Conservation (phyloP, 176 grass and related monocot genomes). For the Alloteropsis semialata region DNA sequence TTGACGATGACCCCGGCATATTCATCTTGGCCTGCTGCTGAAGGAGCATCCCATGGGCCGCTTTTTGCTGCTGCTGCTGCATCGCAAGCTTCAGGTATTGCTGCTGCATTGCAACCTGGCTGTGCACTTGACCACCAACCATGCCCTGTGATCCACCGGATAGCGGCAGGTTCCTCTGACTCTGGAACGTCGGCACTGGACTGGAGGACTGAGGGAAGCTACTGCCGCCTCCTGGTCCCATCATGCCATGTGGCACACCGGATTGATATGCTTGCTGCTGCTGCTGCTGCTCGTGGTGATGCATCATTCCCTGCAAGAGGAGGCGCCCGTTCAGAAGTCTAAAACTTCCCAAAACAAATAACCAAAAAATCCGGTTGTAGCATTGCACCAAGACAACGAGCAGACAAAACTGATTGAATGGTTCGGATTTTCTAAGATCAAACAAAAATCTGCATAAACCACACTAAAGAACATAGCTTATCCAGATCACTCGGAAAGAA, state of each 20-base stretch:
- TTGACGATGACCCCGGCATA: conserved; percentile 43
- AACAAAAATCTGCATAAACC: background rate
- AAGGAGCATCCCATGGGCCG: conserved; percentile 61
- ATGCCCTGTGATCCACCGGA: conserved; percentile 37
- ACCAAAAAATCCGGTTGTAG: background rate
- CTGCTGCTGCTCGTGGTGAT: conserved; percentile 59
- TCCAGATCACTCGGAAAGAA: background rate
- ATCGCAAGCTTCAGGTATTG: conserved; percentile 75
- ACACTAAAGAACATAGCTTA: background rate
- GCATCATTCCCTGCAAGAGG: conserved; percentile 47
- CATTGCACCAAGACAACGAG: background rate
- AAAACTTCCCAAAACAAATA: background rate
- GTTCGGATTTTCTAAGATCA: background rate
- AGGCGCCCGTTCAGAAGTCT: conserved; percentile 1
- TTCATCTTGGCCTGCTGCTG: conserved; percentile 68
- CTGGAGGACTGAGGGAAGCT: conserved; percentile 49
- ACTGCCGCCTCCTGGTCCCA: conserved; percentile 31
- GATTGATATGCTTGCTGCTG: conserved; percentile 53
- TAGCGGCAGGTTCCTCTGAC: conserved; percentile 40
- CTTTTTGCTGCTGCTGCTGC: conserved; percentile 66
- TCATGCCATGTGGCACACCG: conserved; percentile 43
- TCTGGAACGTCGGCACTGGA: conserved; percentile 34
- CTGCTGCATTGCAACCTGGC: conserved; percentile 58
- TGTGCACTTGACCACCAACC: conserved; percentile 36
- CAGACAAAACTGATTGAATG: background rate